These are phyloP conservation scores for Dictyostelium brefeldianum DNA, from an alignment of 78 protist genomes.

Conservation along the genomic window DNA sequence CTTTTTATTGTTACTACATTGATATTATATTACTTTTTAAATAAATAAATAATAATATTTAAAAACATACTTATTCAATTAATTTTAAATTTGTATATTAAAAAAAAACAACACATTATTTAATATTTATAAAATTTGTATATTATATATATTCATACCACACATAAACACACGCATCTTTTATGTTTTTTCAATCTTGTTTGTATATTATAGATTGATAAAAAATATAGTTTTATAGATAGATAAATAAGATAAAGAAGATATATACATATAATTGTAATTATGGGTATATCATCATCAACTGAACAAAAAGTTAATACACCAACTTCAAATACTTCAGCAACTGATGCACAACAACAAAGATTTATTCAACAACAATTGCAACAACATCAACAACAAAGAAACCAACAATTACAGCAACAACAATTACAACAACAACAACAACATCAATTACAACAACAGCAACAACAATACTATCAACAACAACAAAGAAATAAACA, in stretches of 20 bases:
- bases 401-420: conserved; percentile 30
- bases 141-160: too few relatives aligned
- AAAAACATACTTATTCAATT: too few relatives aligned
- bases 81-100: too few relatives aligned
- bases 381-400: conserved; percentile 44
- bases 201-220: too few relatives aligned
- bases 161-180: too few relatives aligned
- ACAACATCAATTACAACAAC: conserved; percentile 20
- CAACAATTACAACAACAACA: conserved; percentile 28
- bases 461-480: conserved; percentile 3
- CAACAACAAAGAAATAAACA: not conserved
- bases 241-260: not conserved
- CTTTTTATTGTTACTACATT: too few relatives aligned
- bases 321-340: not conserved
- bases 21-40: too few relatives aligned
- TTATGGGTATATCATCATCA: conserved; percentile 68
- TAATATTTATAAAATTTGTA: too few relatives aligned
- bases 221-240: too few relatives aligned
- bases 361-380: conserved; percentile 37
- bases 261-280: not conserved
- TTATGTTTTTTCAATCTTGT: too few relatives aligned
- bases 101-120: not conserved
- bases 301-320: conserved; percentile 48
- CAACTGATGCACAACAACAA: conserved; percentile 55
- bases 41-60: too few relatives aligned